Conservation (phyloP, 2,329 filamentous ascomycete genomes). For the Calonectria multiphialidica region DNA sequence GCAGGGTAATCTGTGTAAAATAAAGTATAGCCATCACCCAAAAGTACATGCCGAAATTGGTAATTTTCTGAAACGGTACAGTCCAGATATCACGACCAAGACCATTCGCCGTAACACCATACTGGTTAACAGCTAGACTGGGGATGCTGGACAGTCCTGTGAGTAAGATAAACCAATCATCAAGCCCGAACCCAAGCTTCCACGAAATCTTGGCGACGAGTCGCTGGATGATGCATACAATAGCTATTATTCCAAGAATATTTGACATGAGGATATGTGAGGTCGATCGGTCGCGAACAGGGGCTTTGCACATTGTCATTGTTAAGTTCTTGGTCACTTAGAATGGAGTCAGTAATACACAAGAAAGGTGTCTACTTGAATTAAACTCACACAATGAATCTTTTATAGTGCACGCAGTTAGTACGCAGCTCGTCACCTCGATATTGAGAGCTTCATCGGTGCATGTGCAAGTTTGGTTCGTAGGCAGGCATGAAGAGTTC, state of each 20-base stretch:
- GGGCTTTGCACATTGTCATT: not conserved
- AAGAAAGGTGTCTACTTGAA: not conserved
- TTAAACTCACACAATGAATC: not conserved
- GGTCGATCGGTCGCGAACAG: not conserved
- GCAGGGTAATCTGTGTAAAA: conserved; percentile 13
- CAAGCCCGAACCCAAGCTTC: not conserved
- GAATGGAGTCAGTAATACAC: not conserved
- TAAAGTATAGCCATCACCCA: conserved; percentile 20
- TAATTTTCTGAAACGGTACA: conserved; percentile 1
- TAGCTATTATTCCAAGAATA: not conserved
- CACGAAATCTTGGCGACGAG: not conserved
- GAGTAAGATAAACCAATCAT: not conserved
- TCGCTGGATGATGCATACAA: not conserved
- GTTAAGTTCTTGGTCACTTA: not conserved
- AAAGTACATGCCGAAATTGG: not conserved
- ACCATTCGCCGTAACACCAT: conserved; percentile 10
- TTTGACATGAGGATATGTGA: not conserved
- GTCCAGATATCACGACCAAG: no score
- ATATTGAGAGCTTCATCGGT: not conserved
- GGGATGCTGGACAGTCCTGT: not conserved
- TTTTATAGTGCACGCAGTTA: not conserved
- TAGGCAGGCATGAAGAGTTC: not conserved
- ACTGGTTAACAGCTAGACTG: no score
- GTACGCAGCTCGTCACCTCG: not conserved
- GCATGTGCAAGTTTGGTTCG: not conserved